Conservation (phyloP, 2,329 filamentous ascomycete genomes). For the Pyrenochaeta sp. region DNA sequence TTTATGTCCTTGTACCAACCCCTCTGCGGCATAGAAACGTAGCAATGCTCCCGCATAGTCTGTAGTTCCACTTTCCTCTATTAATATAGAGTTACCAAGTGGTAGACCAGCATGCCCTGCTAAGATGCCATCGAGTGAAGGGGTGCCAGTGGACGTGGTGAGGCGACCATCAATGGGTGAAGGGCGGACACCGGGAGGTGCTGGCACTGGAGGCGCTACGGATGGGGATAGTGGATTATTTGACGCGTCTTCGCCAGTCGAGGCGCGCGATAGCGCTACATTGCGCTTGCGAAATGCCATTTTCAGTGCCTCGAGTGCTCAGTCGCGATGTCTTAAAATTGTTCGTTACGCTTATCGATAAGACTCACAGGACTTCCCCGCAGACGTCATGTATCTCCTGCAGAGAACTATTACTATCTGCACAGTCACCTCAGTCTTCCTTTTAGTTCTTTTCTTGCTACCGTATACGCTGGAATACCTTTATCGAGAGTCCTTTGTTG, state of each 20-base stretch:
- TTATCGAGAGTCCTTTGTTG: too few relatives aligned
- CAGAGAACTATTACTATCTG: too few relatives aligned
- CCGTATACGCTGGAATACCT: too few relatives aligned
- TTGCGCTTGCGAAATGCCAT: slow-evolving; percentile 77
- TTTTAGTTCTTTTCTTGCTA: too few relatives aligned
- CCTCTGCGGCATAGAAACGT: slow-evolving; percentile 91
- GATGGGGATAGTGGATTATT: slow-evolving; percentile 14
- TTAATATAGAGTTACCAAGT: slow-evolving; percentile 79
- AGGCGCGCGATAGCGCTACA: slow-evolving; percentile 60
- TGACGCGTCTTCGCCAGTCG: slow-evolving; percentile 25
- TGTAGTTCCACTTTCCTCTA: slow-evolving; percentile 91
- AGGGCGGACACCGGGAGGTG: slow-evolving; percentile 69
- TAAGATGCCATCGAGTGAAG: slow-evolving; percentile 83
- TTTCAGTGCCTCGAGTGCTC: not conserved
- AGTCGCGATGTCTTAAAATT: slow-evolving; percentile 17
- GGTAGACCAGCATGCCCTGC: slow-evolving; percentile 87
- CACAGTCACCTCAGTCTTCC: too few relatives aligned
- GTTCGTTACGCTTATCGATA: slow-evolving; percentile 6
- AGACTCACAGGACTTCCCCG: not conserved
- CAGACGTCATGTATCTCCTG: not conserved
- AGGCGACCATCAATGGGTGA: slow-evolving; percentile 87
- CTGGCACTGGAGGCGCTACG: slow-evolving; percentile 20
- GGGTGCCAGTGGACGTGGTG: slow-evolving; percentile 90
- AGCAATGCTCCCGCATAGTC: slow-evolving; percentile 88
- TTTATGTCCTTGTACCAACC: slow-evolving; percentile 87